Percentiles rank a stretch among this genome's conserved stretches.
phyloP scores from a whole-genome alignment of 2,329 filamentous ascomycete genomes.

The Alternaria hordeiaustralica region DNA sequence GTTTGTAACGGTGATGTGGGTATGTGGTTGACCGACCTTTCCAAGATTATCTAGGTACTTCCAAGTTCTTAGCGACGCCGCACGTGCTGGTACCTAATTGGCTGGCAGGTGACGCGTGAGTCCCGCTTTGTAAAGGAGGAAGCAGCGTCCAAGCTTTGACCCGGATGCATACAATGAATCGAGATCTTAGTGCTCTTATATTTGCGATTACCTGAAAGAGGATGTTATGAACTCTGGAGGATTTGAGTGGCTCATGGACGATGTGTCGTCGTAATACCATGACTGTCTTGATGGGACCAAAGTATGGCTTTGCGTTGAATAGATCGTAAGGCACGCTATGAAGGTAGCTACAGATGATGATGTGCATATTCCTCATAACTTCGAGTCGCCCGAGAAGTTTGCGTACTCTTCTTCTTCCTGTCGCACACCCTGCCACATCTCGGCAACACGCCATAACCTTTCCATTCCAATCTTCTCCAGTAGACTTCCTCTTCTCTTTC shows the following conservation, averaged over 20 bases:
- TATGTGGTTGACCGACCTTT: neutral
- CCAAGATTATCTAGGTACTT: no score
- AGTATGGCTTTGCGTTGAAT: neutral
- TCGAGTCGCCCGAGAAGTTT: neutral
- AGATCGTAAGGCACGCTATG: neutral
- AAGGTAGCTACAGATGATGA: neutral
- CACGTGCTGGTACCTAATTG: neutral
- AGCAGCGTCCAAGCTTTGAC: neutral
- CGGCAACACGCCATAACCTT: conserved; percentile 33
- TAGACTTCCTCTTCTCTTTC: conserved; percentile 29
- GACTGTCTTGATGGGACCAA: neutral
- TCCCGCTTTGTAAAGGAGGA: neutral
- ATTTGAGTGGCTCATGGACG: no score
- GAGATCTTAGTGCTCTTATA: no score
- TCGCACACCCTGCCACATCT: conserved; percentile 39
- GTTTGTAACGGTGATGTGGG: no score
- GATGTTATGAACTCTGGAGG: no score
- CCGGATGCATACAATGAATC: no score
- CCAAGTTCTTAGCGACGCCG: neutral
- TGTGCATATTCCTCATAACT: neutral
- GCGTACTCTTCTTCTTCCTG: conserved; percentile 19
- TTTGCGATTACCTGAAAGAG: no score
- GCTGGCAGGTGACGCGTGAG: no score
- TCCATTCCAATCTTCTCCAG: conserved; percentile 26
- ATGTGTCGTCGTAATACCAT: no score